These are phyloP conservation scores for Cutaneotrichosporon sp. DNA, from an alignment of 1,284 basidiomycete genomes.

Conservation along the genomic window DNA sequence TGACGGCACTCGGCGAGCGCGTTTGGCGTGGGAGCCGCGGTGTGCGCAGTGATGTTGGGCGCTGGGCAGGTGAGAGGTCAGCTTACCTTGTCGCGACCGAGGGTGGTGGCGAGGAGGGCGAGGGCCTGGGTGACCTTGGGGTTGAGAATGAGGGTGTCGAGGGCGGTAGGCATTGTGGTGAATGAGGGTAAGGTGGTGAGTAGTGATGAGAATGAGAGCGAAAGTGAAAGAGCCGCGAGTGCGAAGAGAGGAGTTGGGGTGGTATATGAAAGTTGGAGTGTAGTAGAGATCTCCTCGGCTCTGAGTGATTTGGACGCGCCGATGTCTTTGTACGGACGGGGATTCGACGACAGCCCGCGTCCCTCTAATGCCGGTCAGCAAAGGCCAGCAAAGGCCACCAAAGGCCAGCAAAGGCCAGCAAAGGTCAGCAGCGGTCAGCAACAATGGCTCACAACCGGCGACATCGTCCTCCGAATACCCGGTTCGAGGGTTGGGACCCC, in stretches of 20 bases:
- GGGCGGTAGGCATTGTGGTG: slow-evolving; percentile 51
- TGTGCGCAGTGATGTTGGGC: too few species aligned
- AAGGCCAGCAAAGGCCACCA: neutral
- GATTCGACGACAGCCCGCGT: too few species aligned
- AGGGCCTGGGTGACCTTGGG: slow-evolving; percentile 70
- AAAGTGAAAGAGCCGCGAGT: too few species aligned
- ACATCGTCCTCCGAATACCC: neutral
- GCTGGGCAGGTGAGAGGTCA: neutral
- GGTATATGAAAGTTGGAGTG: neutral
- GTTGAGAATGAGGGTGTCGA: slow-evolving; percentile 71
- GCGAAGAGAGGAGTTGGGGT: too few species aligned
- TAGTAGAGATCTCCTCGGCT: too few species aligned
- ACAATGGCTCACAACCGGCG: neutral
- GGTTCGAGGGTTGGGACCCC: neutral
- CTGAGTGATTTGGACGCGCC: too few species aligned
- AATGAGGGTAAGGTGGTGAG: neutral
- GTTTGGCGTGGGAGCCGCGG: neutral
- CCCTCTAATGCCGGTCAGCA: too few species aligned
- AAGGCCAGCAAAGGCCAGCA: neutral
- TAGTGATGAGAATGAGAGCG: neutral
- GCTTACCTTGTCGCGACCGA: slow-evolving; percentile 81
- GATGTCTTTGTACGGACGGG: neutral
- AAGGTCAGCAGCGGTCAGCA: too few species aligned
- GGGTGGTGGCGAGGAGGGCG: slow-evolving; percentile 71
- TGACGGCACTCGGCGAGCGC: neutral